Base-by-base conservation (phyloP, 345 rosid species). In the Salix purpurea region DNA sequence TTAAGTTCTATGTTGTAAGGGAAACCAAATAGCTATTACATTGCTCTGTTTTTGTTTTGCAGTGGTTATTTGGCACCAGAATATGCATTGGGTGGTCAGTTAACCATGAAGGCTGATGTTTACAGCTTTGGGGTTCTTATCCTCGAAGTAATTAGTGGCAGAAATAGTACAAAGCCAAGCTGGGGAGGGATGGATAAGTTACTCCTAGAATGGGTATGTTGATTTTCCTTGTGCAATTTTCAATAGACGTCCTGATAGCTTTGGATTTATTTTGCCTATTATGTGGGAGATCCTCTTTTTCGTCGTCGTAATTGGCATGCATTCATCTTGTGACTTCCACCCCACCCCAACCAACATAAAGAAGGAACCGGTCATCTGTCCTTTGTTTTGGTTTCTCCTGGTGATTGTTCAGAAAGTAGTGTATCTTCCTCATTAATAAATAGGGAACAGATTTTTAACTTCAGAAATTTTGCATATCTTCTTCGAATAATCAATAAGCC, bases 61-160 rank as follows among this genome's bases (percentile, higher is more conserved):
- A 91, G 96, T 64, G 96, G 96, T 71, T 91, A 91, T 76, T 88
- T 91, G 84, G 96, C 92, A 26, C 96, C 96, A 18, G 96, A 91
- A 76, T 91, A 91, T 44, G 91, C 91, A 37, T 69, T 87, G 68
- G 96, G 91, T 60, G 96, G 96, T 69, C 93, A 87, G 81, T 71
- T 91, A 61, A 91, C 96, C 39, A 48, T 76, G 87, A 91, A 89
- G 79, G 96, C 96, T 52, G 96, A 91, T 77, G 90, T 91, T 23
- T 91, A 88, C 77, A 91, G 96, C 76, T 91, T 88, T 9, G 96
- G 96, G 19, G 80, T 91, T 39, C 88, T 89, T 52, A 40, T 89
- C 40, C 89, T 91, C 26, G 96, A 91, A 86, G 88, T 82, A 73
- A 72, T 86, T 60, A 87, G 91, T 76, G 96, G 92, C 60, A 84